phyloP scores from a whole-genome alignment of 768 basidiomycete genomes.

The Dendrothele bispora region DNA sequence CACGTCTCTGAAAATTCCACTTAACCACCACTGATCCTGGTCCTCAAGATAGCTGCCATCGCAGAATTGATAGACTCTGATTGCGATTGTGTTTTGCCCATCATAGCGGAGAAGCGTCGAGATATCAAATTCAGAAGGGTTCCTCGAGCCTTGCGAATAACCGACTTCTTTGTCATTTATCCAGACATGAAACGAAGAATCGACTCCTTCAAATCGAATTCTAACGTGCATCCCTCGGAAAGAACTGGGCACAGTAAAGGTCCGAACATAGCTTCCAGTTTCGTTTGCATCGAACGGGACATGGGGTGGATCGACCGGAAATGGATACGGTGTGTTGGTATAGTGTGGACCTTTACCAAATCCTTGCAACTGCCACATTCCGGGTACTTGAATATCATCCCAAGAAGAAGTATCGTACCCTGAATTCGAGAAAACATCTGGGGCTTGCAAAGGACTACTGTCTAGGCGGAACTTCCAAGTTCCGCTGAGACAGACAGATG shows the following conservation, averaged over 20 bases:
- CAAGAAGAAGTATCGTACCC: slow-evolving; percentile 1
- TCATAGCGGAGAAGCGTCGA: background rate
- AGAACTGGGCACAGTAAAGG: background rate
- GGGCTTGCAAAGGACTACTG: slow-evolving; percentile 4
- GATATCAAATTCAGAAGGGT: slow-evolving; percentile 11
- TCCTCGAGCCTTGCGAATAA: slow-evolving; percentile 8
- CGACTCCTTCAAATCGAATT: slow-evolving; percentile 10
- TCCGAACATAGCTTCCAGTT: slow-evolving; percentile 7
- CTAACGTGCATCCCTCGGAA: slow-evolving; percentile 2
- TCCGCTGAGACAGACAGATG: slow-evolving; percentile 7
- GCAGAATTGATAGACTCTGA: slow-evolving; percentile 9
- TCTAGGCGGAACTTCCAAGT: slow-evolving; percentile 7
- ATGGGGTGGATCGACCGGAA: slow-evolving; percentile 7
- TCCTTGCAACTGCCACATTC: slow-evolving; percentile 12
- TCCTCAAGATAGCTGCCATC: slow-evolving; percentile 9
- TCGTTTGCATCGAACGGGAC: slow-evolving; percentile 7
- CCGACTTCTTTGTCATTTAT: slow-evolving; percentile 9
- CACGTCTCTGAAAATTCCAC: slow-evolving; percentile 11
- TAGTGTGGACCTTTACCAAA: slow-evolving; percentile 9
- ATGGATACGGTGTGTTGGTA: slow-evolving; percentile 9
- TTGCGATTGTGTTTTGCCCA: slow-evolving; percentile 1
- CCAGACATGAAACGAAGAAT: slow-evolving; percentile 11
- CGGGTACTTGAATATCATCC: slow-evolving; percentile 8
- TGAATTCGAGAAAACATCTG: background rate
- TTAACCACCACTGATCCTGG: slow-evolving; percentile 12